A percentile compares a stretch with the other conserved stretches of the same genome.
Conservation (phyloP, 257 asterid genomes). For the Agastache rugosa region DNA sequence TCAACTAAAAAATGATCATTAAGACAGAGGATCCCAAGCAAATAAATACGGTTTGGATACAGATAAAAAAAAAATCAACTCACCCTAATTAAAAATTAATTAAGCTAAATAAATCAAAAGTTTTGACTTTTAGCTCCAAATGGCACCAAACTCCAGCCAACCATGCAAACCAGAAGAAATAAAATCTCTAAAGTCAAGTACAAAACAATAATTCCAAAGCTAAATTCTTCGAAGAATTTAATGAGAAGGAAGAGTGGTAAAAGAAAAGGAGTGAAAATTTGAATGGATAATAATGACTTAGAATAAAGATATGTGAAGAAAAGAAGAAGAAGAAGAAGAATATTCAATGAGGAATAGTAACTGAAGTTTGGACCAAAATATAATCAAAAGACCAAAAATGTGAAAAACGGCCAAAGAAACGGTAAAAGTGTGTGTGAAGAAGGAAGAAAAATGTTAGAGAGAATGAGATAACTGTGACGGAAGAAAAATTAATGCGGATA, state of each 20-base stretch:
- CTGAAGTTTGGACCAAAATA: constrained; percentile 19
- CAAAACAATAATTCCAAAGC: not conserved
- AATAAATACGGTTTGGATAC: constrained; percentile 10
- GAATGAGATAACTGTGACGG: constrained; percentile 28
- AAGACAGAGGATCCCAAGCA: constrained; percentile 24
- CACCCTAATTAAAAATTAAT: constrained; percentile 19
- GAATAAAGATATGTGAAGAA: constrained; percentile 26
- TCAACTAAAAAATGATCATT: not conserved
- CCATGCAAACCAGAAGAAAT: constrained; percentile 24
- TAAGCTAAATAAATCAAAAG: not conserved
- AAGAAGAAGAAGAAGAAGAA: not conserved
- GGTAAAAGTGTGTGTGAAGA: constrained; percentile 15
- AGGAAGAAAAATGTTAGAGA: constrained; percentile 15
- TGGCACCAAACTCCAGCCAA: not conserved
- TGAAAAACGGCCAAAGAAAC: constrained; percentile 28
- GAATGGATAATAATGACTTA: not conserved
- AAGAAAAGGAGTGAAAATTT: not conserved
- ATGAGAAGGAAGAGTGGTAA: constrained; percentile 19
- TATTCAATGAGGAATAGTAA: constrained; percentile 26
- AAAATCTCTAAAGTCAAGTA: not conserved
- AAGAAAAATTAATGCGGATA: constrained; percentile 46
- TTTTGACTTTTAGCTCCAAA: constrained; percentile 3
- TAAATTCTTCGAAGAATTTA: constrained; percentile 12
- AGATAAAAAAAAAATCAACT: not conserved
- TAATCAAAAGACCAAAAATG: not conserved